phyloP scores from a whole-genome alignment of 306 rosid species.

The Styphnolobium japonicum region DNA sequence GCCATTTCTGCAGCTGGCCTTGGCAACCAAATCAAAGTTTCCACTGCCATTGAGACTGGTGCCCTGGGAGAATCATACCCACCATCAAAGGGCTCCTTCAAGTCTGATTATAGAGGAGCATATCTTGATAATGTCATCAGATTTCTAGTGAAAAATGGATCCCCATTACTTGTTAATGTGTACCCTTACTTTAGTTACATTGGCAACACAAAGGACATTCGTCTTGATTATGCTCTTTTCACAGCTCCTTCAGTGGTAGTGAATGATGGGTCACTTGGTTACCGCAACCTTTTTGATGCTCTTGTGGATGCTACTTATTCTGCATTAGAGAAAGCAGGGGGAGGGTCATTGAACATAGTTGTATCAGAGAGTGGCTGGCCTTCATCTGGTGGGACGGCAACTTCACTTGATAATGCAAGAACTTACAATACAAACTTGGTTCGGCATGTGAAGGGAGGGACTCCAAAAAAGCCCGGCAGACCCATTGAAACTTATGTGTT shows the following conservation, averaged over 20 bases:
- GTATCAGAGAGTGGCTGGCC: slow-evolving; percentile 65
- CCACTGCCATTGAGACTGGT: slow-evolving; percentile 33
- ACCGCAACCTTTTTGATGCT: slow-evolving; percentile 44
- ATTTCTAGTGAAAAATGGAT: slow-evolving; percentile 20
- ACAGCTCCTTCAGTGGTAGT: slow-evolving; percentile 23
- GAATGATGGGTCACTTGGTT: slow-evolving; percentile 31
- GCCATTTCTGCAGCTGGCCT: slow-evolving; percentile 36
- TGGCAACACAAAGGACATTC: background rate
- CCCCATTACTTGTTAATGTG: slow-evolving; percentile 45
- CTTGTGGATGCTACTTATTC: slow-evolving; percentile 38
- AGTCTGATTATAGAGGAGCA: background rate
- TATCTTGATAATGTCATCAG: slow-evolving; percentile 27
- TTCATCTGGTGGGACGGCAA: slow-evolving; percentile 35
- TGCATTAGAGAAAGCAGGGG: slow-evolving; percentile 43
- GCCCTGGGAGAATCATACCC: slow-evolving; percentile 36
- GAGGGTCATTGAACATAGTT: slow-evolving; percentile 33
- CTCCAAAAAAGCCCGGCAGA: slow-evolving; percentile 36
- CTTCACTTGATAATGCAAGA: slow-evolving; percentile 40
- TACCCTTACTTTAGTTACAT: slow-evolving; percentile 40
- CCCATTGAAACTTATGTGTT: slow-evolving; percentile 41
- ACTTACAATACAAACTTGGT: slow-evolving; percentile 42
- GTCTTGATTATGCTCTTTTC: slow-evolving; percentile 42
- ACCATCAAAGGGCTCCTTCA: slow-evolving; percentile 46
- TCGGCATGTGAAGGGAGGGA: slow-evolving; percentile 40
- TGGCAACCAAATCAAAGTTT: slow-evolving; percentile 35